Conservation (phyloP, 768 basidiomycete species). For the Roridomyces roridus region DNA sequence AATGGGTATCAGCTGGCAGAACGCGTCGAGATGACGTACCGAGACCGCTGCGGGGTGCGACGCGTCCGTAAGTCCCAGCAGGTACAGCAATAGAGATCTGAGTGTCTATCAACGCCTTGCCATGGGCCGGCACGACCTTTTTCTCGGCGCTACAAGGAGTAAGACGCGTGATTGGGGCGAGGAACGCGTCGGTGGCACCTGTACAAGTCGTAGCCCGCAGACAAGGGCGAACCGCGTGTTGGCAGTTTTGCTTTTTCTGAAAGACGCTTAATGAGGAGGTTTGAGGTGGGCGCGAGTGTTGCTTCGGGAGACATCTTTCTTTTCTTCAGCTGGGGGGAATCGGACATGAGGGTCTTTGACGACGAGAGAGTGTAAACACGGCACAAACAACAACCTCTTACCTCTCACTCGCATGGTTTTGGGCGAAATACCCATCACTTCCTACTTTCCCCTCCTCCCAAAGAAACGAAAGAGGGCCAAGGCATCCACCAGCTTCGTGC, state of each 20-base stretch:
- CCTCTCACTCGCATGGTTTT: neutral
- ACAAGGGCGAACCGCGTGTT: constrained; percentile 82
- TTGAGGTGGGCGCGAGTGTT: constrained; percentile 45
- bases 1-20: neutral
- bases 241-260: constrained; percentile 85
- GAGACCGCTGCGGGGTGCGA: constrained; percentile 94
- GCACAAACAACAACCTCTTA: neutral
- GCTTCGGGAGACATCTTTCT: constrained; percentile 59
- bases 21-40: constrained; percentile 55
- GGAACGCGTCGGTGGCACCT: constrained; percentile 56
- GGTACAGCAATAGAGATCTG: constrained; percentile 95
- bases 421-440: constrained; percentile 23
- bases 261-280: constrained; percentile 83
- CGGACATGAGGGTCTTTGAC: constrained; percentile 26
- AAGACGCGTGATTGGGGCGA: neutral
- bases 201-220: constrained; percentile 96
- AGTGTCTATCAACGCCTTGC: constrained; percentile 91
- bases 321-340: constrained; percentile 56
- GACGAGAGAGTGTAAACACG: no score
- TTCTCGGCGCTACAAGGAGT: constrained; percentile 71
- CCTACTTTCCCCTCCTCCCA: constrained; percentile 22
- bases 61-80: constrained; percentile 91
- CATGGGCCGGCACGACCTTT: constrained; percentile 84
- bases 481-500: neutral
- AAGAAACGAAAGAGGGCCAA: constrained; percentile 13